Evolutionary conservation across 2,329 filamentous ascomycete species (phyloP), one percentile per base, ranked within the genome.

Genomic region (Capronia epimyces): DNA sequence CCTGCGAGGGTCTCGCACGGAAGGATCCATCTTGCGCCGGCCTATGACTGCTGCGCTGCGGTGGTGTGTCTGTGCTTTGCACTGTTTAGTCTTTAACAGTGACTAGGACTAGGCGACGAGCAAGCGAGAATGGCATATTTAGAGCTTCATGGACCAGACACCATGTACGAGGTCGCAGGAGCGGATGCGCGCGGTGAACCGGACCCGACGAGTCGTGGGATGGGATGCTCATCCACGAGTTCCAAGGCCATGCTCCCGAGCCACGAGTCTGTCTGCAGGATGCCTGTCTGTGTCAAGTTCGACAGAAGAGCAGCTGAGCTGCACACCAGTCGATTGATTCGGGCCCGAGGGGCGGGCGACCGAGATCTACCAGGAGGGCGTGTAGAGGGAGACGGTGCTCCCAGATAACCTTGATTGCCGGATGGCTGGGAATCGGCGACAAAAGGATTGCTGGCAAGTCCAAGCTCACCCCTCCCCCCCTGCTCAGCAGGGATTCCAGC

Each of bases 401-500:
- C 15, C 40, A 45, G 40, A 49, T 34, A 21, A 18, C 16, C 18
- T 16, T 50, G 22, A 18, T 29, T 27, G 27, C 18, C 13, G 13
- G 12, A 41, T 21, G 16, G 42, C 15, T n/a, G 18, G 43, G 22
- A 22, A 24, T 43, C 39, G 1, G 36, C 22, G 32, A 21, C n/a
- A 13, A 16, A 18, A 31, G 21, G 21, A 44, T 22, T n/a, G 39
- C 20, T 20, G 13, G 13, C 15, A 43, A 21, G 29, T 20, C 5
- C 20, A 12, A 32, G 29, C 29, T 9, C 34, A 7, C 34, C 5
- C 15, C 34, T 13, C 34, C 5, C 15, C 32, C 34, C 21, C 20
- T 18, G 50, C 43, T 10, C 21, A 29, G 49, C 20, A 49, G 40
- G 32, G 37, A 36, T 44, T 43, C n/a, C n/a, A n/a, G n/a, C n/a